Evolutionary conservation across 2,329 filamentous ascomycete genomes (phyloP), one percentile per base, ranked within the genome.

Genomic region (Aquanectria penicillioides): DNA sequence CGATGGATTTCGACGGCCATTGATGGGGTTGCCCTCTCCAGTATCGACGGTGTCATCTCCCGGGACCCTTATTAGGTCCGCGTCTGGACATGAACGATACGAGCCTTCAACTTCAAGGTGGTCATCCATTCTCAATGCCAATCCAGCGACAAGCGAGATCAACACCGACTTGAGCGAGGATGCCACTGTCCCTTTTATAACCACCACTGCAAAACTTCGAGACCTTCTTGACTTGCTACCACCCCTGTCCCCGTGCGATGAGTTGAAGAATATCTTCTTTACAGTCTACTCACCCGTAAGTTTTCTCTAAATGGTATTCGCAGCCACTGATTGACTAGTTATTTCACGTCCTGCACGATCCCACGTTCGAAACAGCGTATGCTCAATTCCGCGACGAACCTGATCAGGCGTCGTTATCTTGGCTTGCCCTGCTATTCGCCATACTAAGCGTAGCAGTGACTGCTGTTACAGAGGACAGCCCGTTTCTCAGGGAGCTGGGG

Each of bases 31-130:
- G n/a, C 25, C 28, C 3, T 18, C 49, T 9, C 29, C 7, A 5
- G 12, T 29, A 23, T 31, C 49, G 13, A 43, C 10, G 8, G 13
- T n/a, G n/a, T n/a, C 22, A n/a, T 23, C 26, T 3, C 20, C 7
- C 22, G 61, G 57, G 5, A 31, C 22, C 1, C 51, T 63, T 28
- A 23, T 63, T n/a, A 48, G 38, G 28, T 58, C 37, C 20, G 38
- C 40, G 22, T 50, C 47, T 47, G 60, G 60, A 3, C 53, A 63
- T 10, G 60, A 63, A 25, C 33, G 44, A 20, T 63, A 53, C 18
- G 52, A 61, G 25, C 53, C 60, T 2, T 44, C 44, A 2, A 57
- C 49, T 13, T 61, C 47, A 10, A 41, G 40, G 12, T 63, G 57
- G 60, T 61, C 60, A 12, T 53, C 57, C 1, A 38, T 61, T 5